A percentile compares a stretch with the other conserved stretches of the same genome.
phyloP scores from a whole-genome alignment of 257 asterid species.

The Gynochthodes officinalis region DNA sequence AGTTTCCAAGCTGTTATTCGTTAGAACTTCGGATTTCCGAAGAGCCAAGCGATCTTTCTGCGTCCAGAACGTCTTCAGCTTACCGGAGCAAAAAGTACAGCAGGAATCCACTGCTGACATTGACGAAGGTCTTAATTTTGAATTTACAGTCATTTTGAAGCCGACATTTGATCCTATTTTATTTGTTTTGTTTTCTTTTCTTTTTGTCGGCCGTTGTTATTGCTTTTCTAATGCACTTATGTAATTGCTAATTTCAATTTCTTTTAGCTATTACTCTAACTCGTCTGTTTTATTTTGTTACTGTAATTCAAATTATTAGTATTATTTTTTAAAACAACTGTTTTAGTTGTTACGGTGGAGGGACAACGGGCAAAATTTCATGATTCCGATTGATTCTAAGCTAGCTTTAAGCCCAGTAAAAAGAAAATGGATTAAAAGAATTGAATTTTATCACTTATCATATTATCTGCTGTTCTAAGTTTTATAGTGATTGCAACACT shows the following conservation, averaged over 20 bases:
- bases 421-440: too few relatives aligned
- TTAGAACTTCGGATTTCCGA: constrained; percentile 14
- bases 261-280: neutral
- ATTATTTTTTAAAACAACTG: too few relatives aligned
- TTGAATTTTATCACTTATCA: too few relatives aligned
- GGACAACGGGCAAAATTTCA: too few relatives aligned
- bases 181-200: neutral
- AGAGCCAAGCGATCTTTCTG: constrained; percentile 40
- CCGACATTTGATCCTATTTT: neutral
- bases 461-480: too few relatives aligned
- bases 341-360: too few relatives aligned
- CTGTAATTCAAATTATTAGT: neutral
- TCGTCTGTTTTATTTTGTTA: neutral
- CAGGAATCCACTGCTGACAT: constrained; percentile 36
- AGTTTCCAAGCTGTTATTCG: constrained; percentile 34
- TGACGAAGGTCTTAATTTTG: constrained; percentile 5
- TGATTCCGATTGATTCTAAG: too few relatives aligned
- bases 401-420: too few relatives aligned
- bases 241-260: neutral
- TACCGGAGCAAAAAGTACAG: constrained; percentile 37
- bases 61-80: constrained; percentile 46
- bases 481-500: too few relatives aligned
- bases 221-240: neutral
- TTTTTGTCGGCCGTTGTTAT: neutral
- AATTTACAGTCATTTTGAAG: neutral